These are phyloP conservation scores for Wickerhamiella infanticola DNA, from an alignment of 1,139 yeast species.

Conservation along the genomic window DNA sequence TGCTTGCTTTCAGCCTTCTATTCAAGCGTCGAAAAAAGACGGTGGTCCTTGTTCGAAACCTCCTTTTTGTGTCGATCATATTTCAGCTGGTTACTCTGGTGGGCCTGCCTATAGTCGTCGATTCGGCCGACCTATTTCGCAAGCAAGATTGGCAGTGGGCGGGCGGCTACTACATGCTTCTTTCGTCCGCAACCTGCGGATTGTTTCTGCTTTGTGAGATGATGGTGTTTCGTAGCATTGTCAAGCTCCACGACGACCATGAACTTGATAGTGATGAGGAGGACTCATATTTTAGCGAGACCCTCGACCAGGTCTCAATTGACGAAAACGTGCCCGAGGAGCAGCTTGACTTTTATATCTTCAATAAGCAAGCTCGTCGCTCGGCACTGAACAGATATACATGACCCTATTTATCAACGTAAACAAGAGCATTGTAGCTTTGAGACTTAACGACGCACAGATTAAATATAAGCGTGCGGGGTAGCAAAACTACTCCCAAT, in stretches of 20 bases:
- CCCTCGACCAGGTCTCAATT: constrained; percentile 12
- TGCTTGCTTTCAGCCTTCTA: constrained; percentile 12
- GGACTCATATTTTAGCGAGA: constrained; percentile 4
- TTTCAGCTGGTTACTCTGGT: constrained; percentile 7
- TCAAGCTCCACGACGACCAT: constrained; percentile 6
- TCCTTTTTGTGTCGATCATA: constrained; percentile 4
- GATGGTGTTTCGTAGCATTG: constrained; percentile 10
- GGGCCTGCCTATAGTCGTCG: constrained; percentile 5
- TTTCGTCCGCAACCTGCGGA: constrained; percentile 4
- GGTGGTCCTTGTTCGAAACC: constrained; percentile 7
- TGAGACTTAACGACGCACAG: too few relatives aligned
- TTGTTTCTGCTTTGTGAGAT: constrained; percentile 6
- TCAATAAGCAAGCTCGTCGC: constrained; percentile 14
- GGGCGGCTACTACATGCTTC: constrained; percentile 9
- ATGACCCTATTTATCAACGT: background rate
- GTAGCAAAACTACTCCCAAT: too few relatives aligned
- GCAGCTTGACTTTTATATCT: constrained; percentile 14
- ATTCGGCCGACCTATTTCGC: constrained; percentile 6
- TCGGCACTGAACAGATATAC: constrained; percentile 2
- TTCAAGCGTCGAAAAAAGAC: constrained; percentile 13
- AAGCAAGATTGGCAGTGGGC: constrained; percentile 9
- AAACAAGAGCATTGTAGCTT: too few relatives aligned
- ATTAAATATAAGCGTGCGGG: too few relatives aligned
- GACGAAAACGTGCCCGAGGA: constrained; percentile 14
- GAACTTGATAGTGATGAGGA: constrained; percentile 8